These are phyloP conservation scores for Entoloma clypeatum DNA, from an alignment of 1,284 basidiomycete genomes.

Conservation along the genomic window DNA sequence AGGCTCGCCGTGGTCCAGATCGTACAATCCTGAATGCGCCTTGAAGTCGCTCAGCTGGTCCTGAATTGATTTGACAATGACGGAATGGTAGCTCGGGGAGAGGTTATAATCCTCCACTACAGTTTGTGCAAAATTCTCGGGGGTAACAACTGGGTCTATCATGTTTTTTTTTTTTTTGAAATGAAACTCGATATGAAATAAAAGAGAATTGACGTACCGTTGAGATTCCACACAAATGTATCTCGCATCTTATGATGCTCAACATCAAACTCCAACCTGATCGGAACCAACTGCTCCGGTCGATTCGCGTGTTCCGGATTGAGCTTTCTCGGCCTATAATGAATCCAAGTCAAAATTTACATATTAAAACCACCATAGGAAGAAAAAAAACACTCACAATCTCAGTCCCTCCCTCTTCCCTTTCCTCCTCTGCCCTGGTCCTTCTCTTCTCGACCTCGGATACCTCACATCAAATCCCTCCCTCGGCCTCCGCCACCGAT, in stretches of 20 bases:
- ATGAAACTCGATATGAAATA: not conserved
- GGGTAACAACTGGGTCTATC: conserved; percentile 82
- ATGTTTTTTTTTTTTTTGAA: not conserved
- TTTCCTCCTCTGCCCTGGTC: conserved; percentile 45
- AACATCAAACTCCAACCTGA: conserved; percentile 93
- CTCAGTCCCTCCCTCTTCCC: conserved; percentile 67
- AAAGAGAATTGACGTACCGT: conserved; percentile 51
- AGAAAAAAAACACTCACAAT: conserved; percentile 47
- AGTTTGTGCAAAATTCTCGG: conserved; percentile 86
- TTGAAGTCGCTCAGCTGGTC: conserved; percentile 84
- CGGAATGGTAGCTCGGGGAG: conserved; percentile 62
- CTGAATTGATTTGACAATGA: conserved; percentile 83
- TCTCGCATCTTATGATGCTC: conserved; percentile 91
- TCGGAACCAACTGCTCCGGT: conserved; percentile 84
- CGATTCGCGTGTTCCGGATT: conserved; percentile 54
- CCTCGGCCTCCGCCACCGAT: conserved; percentile 37
- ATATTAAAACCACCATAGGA: conserved; percentile 13
- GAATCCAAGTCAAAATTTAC: conserved; percentile 15
- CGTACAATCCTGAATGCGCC: conserved; percentile 52
- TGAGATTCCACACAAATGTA: conserved; percentile 96
- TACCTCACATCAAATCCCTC: conserved; percentile 68
- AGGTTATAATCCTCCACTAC: conserved; percentile 91
- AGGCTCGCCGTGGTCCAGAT: conserved; percentile 36
- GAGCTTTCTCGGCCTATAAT: conserved; percentile 57
- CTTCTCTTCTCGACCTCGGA: conserved; percentile 46